Evolutionary conservation across 73 alveolate species (phyloP).

Genomic region (Effrenium voratum): DNA sequence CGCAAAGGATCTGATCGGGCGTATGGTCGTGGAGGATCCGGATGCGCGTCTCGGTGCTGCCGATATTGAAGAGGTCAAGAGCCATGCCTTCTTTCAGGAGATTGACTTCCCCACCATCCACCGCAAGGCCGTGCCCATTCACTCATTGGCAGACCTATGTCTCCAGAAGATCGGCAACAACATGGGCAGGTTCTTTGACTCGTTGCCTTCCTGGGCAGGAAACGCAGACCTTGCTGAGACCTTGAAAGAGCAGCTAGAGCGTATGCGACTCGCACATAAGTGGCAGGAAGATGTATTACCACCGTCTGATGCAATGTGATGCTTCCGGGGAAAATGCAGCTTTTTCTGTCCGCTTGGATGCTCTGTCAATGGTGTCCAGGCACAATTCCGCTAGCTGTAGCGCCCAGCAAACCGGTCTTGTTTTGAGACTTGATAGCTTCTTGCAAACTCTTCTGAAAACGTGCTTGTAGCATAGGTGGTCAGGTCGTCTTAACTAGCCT

Average conservation of each 20-base stretch:
- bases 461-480: too few relatives aligned
- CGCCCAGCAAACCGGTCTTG: too few relatives aligned
- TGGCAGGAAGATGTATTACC: slow-evolving; percentile 83
- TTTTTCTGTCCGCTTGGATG: too few relatives aligned
- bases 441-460: too few relatives aligned
- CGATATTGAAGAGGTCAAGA: slow-evolving; percentile 29
- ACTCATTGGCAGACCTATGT: slow-evolving; percentile 60
- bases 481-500: too few relatives aligned
- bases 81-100: slow-evolving; percentile 29
- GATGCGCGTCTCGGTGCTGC: slow-evolving; percentile 57
- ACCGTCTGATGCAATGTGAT: not conserved
- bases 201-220: slow-evolving; percentile 16
- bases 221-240: not conserved
- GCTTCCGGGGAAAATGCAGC: not conserved
- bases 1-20: slow-evolving; percentile 11
- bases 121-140: slow-evolving; percentile 30
- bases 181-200: not conserved
- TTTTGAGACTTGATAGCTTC: too few relatives aligned
- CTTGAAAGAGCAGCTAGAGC: slow-evolving; percentile 37
- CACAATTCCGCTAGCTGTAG: too few relatives aligned
- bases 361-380: too few relatives aligned
- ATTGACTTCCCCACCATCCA: not conserved
- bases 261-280: slow-evolving; percentile 29
- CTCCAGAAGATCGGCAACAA: slow-evolving; percentile 34
- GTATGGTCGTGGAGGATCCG: slow-evolving; percentile 57